phyloP scores from a whole-genome alignment of 768 basidiomycete genomes.

The Imleria badia region DNA sequence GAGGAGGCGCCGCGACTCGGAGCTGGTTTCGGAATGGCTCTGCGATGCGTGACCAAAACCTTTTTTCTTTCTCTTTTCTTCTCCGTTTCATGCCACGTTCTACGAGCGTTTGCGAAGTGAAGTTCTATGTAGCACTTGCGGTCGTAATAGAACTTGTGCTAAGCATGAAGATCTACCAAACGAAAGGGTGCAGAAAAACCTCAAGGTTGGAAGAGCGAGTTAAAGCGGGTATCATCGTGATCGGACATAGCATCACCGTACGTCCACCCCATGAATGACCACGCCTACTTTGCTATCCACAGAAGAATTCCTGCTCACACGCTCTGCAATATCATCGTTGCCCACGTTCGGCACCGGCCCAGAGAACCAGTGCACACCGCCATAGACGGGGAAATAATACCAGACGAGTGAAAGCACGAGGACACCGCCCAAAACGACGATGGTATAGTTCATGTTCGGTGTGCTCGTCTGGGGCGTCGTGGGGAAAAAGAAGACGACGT shows the following conservation, averaged over 20 bases:
- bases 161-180: too few relatives aligned
- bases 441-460: slow-evolving; percentile 68
- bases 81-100: too few relatives aligned
- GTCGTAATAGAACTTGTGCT: not conserved
- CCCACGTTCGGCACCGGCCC: slow-evolving; percentile 57
- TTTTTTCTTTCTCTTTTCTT: too few relatives aligned
- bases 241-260: not conserved
- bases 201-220: not conserved
- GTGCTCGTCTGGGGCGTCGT: slow-evolving; percentile 44
- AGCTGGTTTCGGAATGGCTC: too few relatives aligned
- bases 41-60: too few relatives aligned
- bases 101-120: too few relatives aligned
- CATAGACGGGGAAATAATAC: slow-evolving; percentile 73
- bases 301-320: not conserved
- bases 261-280: not conserved
- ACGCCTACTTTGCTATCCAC: slow-evolving; percentile 1
- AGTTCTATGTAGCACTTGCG: too few relatives aligned
- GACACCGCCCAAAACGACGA: slow-evolving; percentile 63
- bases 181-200: too few relatives aligned
- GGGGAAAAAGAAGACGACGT: slow-evolving; percentile 65
- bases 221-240: not conserved
- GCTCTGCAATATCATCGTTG: not conserved
- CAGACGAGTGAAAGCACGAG: slow-evolving; percentile 55
- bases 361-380: slow-evolving; percentile 70
- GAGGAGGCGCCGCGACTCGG: too few relatives aligned